Evolutionary conservation across 2,329 filamentous ascomycete genomes (phyloP), one percentile per base, ranked within the genome.

Genomic region (Alternaria panax): DNA sequence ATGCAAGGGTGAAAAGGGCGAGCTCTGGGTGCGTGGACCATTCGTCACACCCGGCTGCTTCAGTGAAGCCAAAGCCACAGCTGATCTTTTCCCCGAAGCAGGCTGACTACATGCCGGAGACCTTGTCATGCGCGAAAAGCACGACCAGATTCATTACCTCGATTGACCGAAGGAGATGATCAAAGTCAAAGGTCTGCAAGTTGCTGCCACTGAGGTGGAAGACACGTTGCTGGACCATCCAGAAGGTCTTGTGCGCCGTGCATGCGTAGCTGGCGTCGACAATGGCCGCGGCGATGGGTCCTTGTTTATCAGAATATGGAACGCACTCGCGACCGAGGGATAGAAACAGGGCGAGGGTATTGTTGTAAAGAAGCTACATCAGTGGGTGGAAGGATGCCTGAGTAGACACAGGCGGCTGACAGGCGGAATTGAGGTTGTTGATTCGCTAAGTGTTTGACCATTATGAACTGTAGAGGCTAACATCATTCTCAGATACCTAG

Each of bases 121-220:
- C 57, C 46, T 74, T 12, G 68, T 75, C 2, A 56, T 66, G 60
- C 61, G 72, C 5, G 73, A 75, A 54, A 63, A 70, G 48, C 27
- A 57, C 1, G 72, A 75, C 55, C 48, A 67, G 2, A 64, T 74
- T 5, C 62, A 66, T 34, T 74, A 72, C 40, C 60, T 81, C 3
- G 80, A 81, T 62, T 71, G 78, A 7, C 47, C 72, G 9, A 76
- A 81, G 67, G 78, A 83, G 59, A 75, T 83, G 48, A 83, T 83
- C 63, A 83, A 82, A 58, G 81, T 82, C 12, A 82, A 83, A 65
- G 82, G 82, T 3, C 74, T 81, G 38, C 81, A 83, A 71, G 81
- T 83, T n/a, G 79, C 81, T 7, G 82, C 82, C 2, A 81, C 81
- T 0, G 82, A 84, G 51, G 73, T 84, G 1, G 82, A 84, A 68